Evolutionary conservation across 2,329 filamentous ascomycete species (phyloP).

Genomic region (Seiridium unicorne): DNA sequence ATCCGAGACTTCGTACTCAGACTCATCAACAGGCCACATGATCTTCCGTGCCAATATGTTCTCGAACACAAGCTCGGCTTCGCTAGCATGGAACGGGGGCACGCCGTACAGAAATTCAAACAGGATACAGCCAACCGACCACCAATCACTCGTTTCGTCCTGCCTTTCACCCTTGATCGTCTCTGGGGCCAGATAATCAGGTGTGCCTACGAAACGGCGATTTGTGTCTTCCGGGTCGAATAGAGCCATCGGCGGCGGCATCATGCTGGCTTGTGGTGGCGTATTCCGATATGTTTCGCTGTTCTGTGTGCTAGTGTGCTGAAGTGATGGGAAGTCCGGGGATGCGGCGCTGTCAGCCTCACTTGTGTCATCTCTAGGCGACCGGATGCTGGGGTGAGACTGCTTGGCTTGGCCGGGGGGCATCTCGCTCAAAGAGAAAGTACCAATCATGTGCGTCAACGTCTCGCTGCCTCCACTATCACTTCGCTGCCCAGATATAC

Average conservation of each 20-base stretch:
- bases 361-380: slow-evolving; percentile 71
- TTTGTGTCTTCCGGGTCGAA: slow-evolving; percentile 95
- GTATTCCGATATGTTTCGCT: slow-evolving; percentile 56
- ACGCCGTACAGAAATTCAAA: slow-evolving; percentile 95
- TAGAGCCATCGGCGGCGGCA: slow-evolving; percentile 89
- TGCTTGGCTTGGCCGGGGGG: slow-evolving; percentile 30
- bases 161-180: slow-evolving; percentile 94
- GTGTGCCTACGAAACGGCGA: slow-evolving; percentile 91
- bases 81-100: slow-evolving; percentile 87
- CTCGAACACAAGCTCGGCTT: slow-evolving; percentile 92
- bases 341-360: slow-evolving; percentile 72
- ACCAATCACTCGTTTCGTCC: slow-evolving; percentile 99
- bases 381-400: slow-evolving; percentile 45
- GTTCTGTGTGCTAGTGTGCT: slow-evolving; percentile 44
- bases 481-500: slow-evolving; percentile 80
- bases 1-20: slow-evolving; percentile 72
- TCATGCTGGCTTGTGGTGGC: slow-evolving; percentile 66
- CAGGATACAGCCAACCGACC: slow-evolving; percentile 97
- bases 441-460: slow-evolving; percentile 77
- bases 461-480: slow-evolving; percentile 91
- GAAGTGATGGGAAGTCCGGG: slow-evolving; percentile 71
- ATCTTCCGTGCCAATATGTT: slow-evolving; percentile 91
- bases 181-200: slow-evolving; percentile 94
- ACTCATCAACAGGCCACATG: slow-evolving; percentile 81
- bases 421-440: slow-evolving; percentile 70